Evolutionary conservation across 2,329 filamentous ascomycete species (phyloP).

Genomic region (Amphichorda felina): DNA sequence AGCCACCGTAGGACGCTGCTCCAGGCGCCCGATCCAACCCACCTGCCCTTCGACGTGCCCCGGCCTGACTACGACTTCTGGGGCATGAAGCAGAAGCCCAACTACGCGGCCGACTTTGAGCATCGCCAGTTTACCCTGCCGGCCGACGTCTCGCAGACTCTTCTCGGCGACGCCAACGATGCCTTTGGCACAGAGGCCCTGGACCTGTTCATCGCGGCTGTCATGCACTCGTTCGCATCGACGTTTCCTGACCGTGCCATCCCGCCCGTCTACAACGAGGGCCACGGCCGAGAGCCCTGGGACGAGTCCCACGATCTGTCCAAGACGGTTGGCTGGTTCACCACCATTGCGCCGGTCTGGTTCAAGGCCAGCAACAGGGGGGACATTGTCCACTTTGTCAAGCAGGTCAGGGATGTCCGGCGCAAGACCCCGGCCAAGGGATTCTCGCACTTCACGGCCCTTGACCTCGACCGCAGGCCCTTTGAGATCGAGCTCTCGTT

Average conservation of each 20-base stretch:
- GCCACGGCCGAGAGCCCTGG: conserved; percentile 22
- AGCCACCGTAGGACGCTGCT: too few species aligned
- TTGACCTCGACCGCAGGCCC: conserved; percentile 19
- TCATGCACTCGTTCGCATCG: conserved; percentile 13
- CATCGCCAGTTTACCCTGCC: background rate
- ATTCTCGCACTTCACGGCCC: conserved; percentile 22
- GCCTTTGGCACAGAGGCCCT: conserved; percentile 17
- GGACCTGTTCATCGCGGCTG: conserved; percentile 19
- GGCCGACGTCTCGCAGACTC: background rate
- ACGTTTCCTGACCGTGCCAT: conserved; percentile 14
- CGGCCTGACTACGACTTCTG: background rate
- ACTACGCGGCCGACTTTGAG: background rate
- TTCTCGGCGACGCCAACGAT: conserved; percentile 10
- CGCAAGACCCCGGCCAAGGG: conserved; percentile 20
- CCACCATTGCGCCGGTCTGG: conserved; percentile 18
- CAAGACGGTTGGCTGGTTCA: conserved; percentile 25
- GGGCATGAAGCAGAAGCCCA: background rate
- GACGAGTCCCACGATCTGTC: conserved; percentile 19
- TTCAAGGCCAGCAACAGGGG: background rate
- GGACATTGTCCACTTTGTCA: conserved; percentile 4
- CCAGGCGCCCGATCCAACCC: too few species aligned
- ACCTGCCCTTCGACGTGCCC: too few species aligned
- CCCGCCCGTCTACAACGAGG: conserved; percentile 19
- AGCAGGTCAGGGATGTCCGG: conserved; percentile 7
- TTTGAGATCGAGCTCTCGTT: conserved; percentile 37